phyloP scores from a whole-genome alignment of 805 yeast species.

The Hanseniaspora lachancei region DNA sequence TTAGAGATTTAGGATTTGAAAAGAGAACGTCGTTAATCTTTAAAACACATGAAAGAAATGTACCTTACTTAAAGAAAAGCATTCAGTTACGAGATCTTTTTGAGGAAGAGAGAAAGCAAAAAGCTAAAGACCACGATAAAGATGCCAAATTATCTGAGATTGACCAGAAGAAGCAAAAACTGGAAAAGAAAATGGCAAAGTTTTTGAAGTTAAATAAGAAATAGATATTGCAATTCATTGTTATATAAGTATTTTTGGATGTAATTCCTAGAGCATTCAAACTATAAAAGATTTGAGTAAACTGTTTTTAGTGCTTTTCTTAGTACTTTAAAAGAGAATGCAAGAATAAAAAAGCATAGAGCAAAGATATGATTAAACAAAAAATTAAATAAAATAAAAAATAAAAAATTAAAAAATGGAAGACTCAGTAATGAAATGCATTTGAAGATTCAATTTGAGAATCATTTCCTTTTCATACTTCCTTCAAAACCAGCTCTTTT shows the following conservation, averaged over 20 bases:
- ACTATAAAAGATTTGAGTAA: too few relatives aligned
- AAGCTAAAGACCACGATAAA: background rate
- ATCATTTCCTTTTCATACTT: slow-evolving; percentile 26
- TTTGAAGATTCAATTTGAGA: background rate
- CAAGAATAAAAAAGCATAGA: too few relatives aligned
- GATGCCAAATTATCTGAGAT: background rate
- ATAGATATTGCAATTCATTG: slow-evolving; percentile 11
- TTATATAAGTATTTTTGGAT: background rate
- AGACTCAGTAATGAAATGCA: background rate
- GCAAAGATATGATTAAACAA: background rate
- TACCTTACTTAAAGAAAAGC: slow-evolving; percentile 24
- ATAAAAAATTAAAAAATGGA: background rate
- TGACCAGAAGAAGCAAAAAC: slow-evolving; percentile 11
- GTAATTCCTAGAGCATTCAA: background rate
- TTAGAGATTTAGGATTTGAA: slow-evolving; percentile 33
- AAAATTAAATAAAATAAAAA: background rate
- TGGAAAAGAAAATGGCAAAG: slow-evolving; percentile 25
- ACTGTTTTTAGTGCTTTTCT: too few relatives aligned
- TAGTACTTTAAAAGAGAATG: too few relatives aligned
- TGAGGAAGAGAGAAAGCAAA: background rate
- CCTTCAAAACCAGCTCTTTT: slow-evolving; percentile 91
- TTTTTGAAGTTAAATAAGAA: slow-evolving; percentile 32
- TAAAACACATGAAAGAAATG: slow-evolving; percentile 19
- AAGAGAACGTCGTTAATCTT: slow-evolving; percentile 35
- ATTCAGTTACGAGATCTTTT: slow-evolving; percentile 10